A percentile compares a stretch with the other conserved stretches of the same genome.
phyloP scores from a whole-genome alignment of 139 green algal species.

The Volvox africanus region DNA sequence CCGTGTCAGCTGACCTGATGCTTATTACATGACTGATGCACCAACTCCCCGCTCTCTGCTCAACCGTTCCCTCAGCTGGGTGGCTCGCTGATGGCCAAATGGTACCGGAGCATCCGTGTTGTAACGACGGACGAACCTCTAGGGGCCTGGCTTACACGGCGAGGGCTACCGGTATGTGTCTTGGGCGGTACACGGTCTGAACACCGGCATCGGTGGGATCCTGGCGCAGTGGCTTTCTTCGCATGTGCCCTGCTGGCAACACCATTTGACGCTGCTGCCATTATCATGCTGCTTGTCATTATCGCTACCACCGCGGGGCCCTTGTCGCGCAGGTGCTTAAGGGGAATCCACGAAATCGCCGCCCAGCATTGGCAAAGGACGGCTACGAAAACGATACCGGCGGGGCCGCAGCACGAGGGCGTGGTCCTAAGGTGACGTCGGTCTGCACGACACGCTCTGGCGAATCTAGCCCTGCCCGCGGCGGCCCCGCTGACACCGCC shows the following conservation, averaged over 20 bases:
- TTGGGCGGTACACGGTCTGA: too few species aligned
- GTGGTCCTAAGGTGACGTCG: too few species aligned
- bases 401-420: too few species aligned
- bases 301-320: too few species aligned
- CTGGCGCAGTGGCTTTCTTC: too few species aligned
- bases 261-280: too few species aligned
- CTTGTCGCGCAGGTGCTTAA: not conserved
- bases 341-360: not conserved
- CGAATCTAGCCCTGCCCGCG: not conserved
- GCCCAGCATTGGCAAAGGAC: not conserved
- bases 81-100: slow-evolving; percentile 21
- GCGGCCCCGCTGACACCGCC: not conserved
- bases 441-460: not conserved
- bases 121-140: not conserved
- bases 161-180: not conserved
- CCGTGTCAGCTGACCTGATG: too few species aligned
- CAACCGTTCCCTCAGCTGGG: not conserved
- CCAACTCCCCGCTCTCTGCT: not conserved
- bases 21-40: too few species aligned
- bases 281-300: too few species aligned
- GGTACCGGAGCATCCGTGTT: slow-evolving; percentile 27
- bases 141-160: slow-evolving; percentile 6
- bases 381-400: too few species aligned
- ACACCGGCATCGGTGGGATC: too few species aligned
- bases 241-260: too few species aligned